Evolutionary conservation across 495 filamentous ascomycete species (phyloP).

Genomic region (Gamarada debralockiae): DNA sequence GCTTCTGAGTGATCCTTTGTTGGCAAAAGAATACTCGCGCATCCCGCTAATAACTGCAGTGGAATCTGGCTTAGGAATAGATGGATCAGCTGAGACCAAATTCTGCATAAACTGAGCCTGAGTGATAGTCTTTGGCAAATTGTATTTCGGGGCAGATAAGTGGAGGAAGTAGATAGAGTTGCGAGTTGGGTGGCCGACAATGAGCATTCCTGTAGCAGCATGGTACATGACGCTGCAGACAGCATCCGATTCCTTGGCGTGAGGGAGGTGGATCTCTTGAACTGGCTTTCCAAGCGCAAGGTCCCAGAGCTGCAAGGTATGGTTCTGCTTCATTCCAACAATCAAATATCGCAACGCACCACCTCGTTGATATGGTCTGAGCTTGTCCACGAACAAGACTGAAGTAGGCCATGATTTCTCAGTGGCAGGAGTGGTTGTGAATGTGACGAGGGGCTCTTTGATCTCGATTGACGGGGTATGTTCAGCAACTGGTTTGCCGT

Average conservation of each 20-base stretch:
- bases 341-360: constrained; percentile 89
- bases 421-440: constrained; percentile 69
- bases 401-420: constrained; percentile 96
- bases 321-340: constrained; percentile 98
- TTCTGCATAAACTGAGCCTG: constrained; percentile 83
- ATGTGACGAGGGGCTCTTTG: constrained; percentile 70
- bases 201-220: constrained; percentile 81
- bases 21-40: constrained; percentile 86
- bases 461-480: constrained; percentile 54
- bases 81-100: constrained; percentile 65
- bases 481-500: constrained; percentile 24
- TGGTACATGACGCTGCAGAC: constrained; percentile 96
- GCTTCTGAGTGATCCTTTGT: constrained; percentile 85
- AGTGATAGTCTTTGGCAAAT: constrained; percentile 64
- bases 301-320: constrained; percentile 98
- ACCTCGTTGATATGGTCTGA: constrained; percentile 80
- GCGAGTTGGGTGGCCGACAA: constrained; percentile 91
- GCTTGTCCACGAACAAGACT: constrained; percentile 92
- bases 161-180: constrained; percentile 98
- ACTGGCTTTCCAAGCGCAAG: constrained; percentile 91
- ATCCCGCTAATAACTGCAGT: constrained; percentile 96
- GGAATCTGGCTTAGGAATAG: constrained; percentile 77
- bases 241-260: constrained; percentile 93
- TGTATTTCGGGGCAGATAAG: constrained; percentile 88
- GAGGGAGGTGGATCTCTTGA: constrained; percentile 93